These are phyloP conservation scores for Diplodia intermedia DNA, from an alignment of 2,329 filamentous ascomycete genomes.

Conservation along the genomic window DNA sequence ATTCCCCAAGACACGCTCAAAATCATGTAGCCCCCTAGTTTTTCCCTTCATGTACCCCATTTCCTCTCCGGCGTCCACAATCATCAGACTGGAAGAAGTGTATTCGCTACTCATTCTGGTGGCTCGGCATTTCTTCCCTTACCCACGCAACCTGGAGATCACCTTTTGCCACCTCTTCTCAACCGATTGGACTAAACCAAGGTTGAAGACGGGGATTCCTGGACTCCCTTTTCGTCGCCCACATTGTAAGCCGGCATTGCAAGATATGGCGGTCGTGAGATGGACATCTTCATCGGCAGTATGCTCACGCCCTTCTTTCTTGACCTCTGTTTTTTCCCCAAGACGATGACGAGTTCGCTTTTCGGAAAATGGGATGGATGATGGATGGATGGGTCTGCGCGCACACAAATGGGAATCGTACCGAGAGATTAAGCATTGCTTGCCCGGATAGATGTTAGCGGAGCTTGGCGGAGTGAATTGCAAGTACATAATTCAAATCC, in stretches of 20 bases:
- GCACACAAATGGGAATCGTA: not conserved
- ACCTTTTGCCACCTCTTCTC: not conserved
- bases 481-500: slow-evolving; percentile 6
- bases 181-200: not conserved
- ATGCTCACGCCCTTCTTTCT: not conserved
- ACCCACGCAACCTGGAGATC: not conserved
- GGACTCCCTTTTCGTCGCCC: not conserved
- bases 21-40: slow-evolving; percentile 17
- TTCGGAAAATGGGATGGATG: slow-evolving; percentile 11
- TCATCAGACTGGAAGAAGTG: slow-evolving; percentile 21
- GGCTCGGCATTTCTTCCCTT: not conserved
- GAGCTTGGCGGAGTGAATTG: slow-evolving; percentile 5
- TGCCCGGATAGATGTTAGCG: slow-evolving; percentile 13
- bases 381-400: slow-evolving; percentile 9
- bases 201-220: not conserved
- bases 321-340: not conserved
- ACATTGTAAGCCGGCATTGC: not conserved
- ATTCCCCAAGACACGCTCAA: slow-evolving; percentile 22
- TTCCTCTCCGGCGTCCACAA: slow-evolving; percentile 4
- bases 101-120: slow-evolving; percentile 6
- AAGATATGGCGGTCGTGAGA: not conserved
- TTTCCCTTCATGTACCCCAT: slow-evolving; percentile 20
- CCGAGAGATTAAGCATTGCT: slow-evolving; percentile 5
- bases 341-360: slow-evolving; percentile 5
- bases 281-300: not conserved